Conservation (phyloP, 257 asterid species). For the Plantago elongata region DNA sequence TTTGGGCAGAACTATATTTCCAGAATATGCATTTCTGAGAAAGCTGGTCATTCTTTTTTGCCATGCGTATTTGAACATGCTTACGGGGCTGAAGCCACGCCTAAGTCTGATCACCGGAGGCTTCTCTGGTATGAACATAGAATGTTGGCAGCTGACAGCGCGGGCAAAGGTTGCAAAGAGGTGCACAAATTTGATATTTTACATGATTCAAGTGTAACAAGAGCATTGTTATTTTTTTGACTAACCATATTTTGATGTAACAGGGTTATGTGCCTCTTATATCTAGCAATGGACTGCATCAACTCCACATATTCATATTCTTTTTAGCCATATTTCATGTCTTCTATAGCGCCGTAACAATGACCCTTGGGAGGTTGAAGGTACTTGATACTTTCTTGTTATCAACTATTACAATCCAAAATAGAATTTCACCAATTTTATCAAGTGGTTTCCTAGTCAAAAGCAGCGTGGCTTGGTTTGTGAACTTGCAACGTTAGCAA, state of each 20-base stretch:
- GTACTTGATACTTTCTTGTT: slow-evolving; percentile 17
- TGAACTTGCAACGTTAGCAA: background rate
- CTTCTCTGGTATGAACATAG: slow-evolving; percentile 52
- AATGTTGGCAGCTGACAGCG: slow-evolving; percentile 40
- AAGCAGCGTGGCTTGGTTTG: too few relatives aligned
- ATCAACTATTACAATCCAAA: too few relatives aligned
- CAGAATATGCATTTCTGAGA: slow-evolving; percentile 33
- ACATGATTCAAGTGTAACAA: background rate
- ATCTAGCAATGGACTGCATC: slow-evolving; percentile 65
- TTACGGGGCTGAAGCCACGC: background rate
- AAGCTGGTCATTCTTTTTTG: slow-evolving; percentile 35
- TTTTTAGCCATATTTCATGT: slow-evolving; percentile 79
- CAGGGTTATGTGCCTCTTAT: slow-evolving; percentile 68
- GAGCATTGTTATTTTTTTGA: background rate
- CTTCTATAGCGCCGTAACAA: slow-evolving; percentile 57
- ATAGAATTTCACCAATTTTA: too few relatives aligned
- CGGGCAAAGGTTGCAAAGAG: slow-evolving; percentile 32
- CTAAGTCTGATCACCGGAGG: slow-evolving; percentile 36
- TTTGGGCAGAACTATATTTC: slow-evolving; percentile 42
- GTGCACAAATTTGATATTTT: slow-evolving; percentile 24
- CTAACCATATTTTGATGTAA: slow-evolving; percentile 1
- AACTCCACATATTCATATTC: slow-evolving; percentile 82
- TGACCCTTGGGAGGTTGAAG: slow-evolving; percentile 71
- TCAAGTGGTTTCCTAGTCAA: too few relatives aligned
- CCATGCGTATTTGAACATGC: slow-evolving; percentile 28